Percentiles rank a stretch among this genome's conserved stretches.
These are phyloP conservation scores for Dothidotthia symphoricarpi DNA, from an alignment of 2,329 filamentous ascomycete species.

Conservation along the genomic window DNA sequence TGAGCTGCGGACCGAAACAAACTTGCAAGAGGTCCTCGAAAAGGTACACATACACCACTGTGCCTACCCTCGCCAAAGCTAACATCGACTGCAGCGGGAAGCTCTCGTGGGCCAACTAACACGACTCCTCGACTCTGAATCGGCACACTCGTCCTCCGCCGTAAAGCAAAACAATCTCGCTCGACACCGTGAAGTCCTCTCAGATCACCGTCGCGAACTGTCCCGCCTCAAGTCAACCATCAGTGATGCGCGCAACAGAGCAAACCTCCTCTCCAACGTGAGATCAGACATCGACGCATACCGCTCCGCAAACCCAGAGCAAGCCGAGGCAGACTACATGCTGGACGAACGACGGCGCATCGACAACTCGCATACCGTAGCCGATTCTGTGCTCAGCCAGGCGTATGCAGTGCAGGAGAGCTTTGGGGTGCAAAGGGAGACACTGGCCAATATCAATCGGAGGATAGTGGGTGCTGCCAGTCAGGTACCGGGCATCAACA, in stretches of 20 bases:
- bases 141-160: conserved; percentile 79
- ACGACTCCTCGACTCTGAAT: conserved; percentile 90
- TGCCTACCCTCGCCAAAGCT: conserved; percentile 1
- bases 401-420: conserved; percentile 95
- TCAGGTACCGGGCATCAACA: conserved; percentile 90
- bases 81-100: conserved; percentile 63
- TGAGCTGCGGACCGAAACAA: conserved; percentile 73
- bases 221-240: conserved; percentile 71
- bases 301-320: conserved; percentile 74
- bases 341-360: conserved; percentile 81
- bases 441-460: conserved; percentile 81
- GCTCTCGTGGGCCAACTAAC: conserved; percentile 75
- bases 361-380: conserved; percentile 85
- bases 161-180: conserved; percentile 96
- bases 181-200: conserved; percentile 84
- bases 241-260: conserved; percentile 74
- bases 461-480: conserved; percentile 86
- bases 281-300: conserved; percentile 90
- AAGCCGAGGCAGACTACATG: conserved; percentile 95
- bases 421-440: conserved; percentile 84
- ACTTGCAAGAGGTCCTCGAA: conserved; percentile 80
- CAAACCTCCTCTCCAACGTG: conserved; percentile 87
- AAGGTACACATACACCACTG: conserved; percentile 56
- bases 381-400: conserved; percentile 87
- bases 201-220: conserved; percentile 82